Evolutionary conservation across 768 basidiomycete genomes (phyloP), one percentile per base, ranked within the genome.

Genomic region (Boletus vermiculosoides): DNA sequence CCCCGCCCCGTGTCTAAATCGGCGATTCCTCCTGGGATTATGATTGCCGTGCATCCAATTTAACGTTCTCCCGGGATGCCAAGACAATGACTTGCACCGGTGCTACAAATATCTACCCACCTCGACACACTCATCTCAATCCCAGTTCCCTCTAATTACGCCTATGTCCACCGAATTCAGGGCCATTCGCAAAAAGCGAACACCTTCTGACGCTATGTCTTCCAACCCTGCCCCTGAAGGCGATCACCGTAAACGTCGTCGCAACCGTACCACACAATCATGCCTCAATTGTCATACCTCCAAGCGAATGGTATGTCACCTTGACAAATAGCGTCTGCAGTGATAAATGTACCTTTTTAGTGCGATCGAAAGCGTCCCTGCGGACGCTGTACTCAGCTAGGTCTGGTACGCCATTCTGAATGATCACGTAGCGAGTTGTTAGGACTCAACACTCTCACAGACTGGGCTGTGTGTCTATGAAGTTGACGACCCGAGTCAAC

Each of bases 381-480:
- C 47, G 77, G 77, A 60, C 64, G 84, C 67, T 74, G 73, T 72
- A 70, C 73, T 50, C 69, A 79, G 42, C 69, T 77, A 8, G 76
- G 73, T 33, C 61, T 80, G 52, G 75, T 74, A 53, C 56, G 74
- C 50, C 60, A 66, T 33, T 61, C 63, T 55, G 61, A 68, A 51
- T 69, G 65, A 61, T 70, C 53, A 63, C 48, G 36, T 69, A 25
- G 63, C 62, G 36, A 52, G 64, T 52, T 65, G 62, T 45, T 20
- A n/a, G 36, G 18, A 30, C 48, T 56, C 22, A 59, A 50, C 18
- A 25, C 13, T 47, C 20, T 40, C 36, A 42, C 60, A 90, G 88
- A 91, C 88, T 47, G 90, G 89, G 1, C 76, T 90, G 5, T 93
- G 90, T 66, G 86, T 92, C 11, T 93, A 93, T 63, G 89, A 93